Evolutionary conservation across 768 basidiomycete species (phyloP).

Genomic region (Panellus pusillus): DNA sequence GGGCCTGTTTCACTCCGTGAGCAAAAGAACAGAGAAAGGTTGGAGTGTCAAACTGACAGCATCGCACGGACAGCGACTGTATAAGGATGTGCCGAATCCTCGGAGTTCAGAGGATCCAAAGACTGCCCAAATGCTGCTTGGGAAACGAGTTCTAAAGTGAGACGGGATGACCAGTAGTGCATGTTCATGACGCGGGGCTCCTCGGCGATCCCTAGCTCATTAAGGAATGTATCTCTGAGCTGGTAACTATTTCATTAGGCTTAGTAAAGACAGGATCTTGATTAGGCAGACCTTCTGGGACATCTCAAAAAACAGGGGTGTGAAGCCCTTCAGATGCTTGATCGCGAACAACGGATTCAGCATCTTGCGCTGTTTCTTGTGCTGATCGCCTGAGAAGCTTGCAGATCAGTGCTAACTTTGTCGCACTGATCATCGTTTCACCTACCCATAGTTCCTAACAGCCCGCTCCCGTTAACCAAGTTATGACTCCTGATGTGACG

Average conservation of each 20-base stretch:
- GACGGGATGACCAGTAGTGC: slow-evolving; percentile 22
- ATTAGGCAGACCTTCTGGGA: slow-evolving; percentile 24
- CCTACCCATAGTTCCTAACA: slow-evolving; percentile 24
- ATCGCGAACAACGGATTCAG: slow-evolving; percentile 34
- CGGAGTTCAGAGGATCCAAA: slow-evolving; percentile 20
- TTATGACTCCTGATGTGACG: slow-evolving; percentile 19
- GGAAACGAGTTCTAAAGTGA: slow-evolving; percentile 26
- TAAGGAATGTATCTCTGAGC: slow-evolving; percentile 6
- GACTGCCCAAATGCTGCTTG: slow-evolving; percentile 22
- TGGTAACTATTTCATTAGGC: background rate
- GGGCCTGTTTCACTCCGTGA: slow-evolving; percentile 21
- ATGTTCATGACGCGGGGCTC: slow-evolving; percentile 20
- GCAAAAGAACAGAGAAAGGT: background rate
- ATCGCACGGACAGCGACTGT: slow-evolving; percentile 15
- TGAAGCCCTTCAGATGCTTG: slow-evolving; percentile 29
- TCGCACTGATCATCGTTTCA: too few relatives aligned
- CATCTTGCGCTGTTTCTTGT: slow-evolving; percentile 32
- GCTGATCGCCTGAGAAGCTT: slow-evolving; percentile 25
- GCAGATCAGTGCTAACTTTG: background rate
- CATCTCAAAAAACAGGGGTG: slow-evolving; percentile 31
- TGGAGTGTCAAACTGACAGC: slow-evolving; percentile 1
- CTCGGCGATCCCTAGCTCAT: slow-evolving; percentile 15
- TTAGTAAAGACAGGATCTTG: background rate
- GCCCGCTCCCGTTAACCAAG: slow-evolving; percentile 25
- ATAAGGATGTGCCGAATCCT: slow-evolving; percentile 20